A percentile compares a stretch with the other conserved stretches of the same genome.
phyloP scores from a whole-genome alignment of 192 early-diverging fungal species.

The Haplosporangium gracile region DNA sequence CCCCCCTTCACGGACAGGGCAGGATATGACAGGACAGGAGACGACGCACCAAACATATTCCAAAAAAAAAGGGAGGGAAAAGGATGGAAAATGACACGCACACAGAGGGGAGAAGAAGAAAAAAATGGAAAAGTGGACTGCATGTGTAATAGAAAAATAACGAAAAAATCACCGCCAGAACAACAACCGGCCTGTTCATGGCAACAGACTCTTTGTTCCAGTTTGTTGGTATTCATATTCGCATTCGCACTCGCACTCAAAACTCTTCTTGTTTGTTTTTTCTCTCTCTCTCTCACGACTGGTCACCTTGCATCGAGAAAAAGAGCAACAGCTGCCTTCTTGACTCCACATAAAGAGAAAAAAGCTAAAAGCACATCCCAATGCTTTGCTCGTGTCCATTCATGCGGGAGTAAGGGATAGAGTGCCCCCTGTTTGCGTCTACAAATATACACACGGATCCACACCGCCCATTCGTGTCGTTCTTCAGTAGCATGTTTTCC shows the following conservation, averaged over 20 bases:
- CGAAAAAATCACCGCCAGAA: neutral
- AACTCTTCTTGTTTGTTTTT: neutral
- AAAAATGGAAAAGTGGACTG: neutral
- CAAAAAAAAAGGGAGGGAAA: neutral
- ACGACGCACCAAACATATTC: neutral
- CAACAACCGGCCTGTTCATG: neutral
- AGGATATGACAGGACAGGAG: neutral
- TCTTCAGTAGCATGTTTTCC: too few relatives aligned
- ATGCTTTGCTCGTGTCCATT: too few relatives aligned
- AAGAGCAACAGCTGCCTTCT: neutral
- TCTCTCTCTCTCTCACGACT: too few relatives aligned
- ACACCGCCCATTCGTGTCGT: too few relatives aligned
- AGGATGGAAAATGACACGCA: neutral
- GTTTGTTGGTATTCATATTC: neutral
- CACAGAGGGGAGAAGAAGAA: neutral
- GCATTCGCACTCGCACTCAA: neutral
- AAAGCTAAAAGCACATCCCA: too few relatives aligned
- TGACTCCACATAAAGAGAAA: too few relatives aligned
- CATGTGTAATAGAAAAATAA: neutral
- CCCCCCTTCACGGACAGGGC: neutral
- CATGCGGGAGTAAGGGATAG: too few relatives aligned
- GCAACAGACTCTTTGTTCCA: neutral
- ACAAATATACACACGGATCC: too few relatives aligned
- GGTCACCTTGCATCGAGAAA: neutral
- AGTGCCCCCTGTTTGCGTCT: too few relatives aligned